Conservation (phyloP, 495 filamentous ascomycete species). For the Filosporella fistucella region DNA sequence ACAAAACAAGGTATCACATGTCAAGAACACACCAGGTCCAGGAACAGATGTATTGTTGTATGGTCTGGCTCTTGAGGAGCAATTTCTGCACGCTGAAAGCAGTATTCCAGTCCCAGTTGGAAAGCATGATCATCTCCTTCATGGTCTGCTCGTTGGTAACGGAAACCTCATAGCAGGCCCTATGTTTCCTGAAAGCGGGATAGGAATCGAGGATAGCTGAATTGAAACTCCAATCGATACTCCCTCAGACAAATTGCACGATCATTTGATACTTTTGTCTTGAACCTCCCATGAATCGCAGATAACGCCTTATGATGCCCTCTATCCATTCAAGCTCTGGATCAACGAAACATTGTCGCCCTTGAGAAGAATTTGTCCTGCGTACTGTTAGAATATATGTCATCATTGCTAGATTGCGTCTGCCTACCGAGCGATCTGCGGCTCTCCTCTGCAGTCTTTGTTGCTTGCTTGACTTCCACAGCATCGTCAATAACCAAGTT, state of each 20-base stretch:
- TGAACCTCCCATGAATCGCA: conserved; percentile 7
- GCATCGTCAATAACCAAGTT: conserved; percentile 96
- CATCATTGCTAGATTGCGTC: neutral
- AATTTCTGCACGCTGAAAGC: conserved; percentile 58
- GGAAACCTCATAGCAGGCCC: conserved; percentile 22
- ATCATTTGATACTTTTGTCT: conserved; percentile 11
- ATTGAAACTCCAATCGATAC: conserved; percentile 1
- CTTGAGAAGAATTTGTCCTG: conserved; percentile 95
- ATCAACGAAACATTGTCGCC: conserved; percentile 97
- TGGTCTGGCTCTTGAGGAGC: conserved; percentile 84
- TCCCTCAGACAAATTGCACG: neutral
- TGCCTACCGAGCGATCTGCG: conserved; percentile 70
- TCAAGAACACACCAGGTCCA: conserved; percentile 39
- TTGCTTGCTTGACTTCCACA: conserved; percentile 81
- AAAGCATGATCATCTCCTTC: conserved; percentile 21
- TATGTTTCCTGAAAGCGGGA: no score
- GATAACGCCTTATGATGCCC: conserved; percentile 16
- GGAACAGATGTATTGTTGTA: conserved; percentile 54
- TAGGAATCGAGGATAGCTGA: conserved; percentile 3
- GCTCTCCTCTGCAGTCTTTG: conserved; percentile 76
- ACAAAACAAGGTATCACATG: conserved; percentile 34
- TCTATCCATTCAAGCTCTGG: conserved; percentile 61
- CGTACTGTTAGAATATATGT: neutral
- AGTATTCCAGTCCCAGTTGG: conserved; percentile 58
- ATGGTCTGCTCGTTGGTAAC: conserved; percentile 26